phyloP scores from a whole-genome alignment of 306 rosid genomes.

The Fagus sylvatica region DNA sequence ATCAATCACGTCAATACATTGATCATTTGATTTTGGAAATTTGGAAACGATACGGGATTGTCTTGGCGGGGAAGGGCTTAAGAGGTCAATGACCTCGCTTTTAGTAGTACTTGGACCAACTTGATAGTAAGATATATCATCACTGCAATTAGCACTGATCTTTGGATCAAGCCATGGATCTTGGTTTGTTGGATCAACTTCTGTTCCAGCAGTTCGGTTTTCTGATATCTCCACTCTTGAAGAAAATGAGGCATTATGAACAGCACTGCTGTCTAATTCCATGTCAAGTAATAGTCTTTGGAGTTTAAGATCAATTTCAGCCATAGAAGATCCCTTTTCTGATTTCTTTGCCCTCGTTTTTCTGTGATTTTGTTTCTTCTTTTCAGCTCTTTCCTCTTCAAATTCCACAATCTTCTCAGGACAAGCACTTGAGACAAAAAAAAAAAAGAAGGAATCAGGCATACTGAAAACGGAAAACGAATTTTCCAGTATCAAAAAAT shows the following conservation, averaged over 20 bases:
- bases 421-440: conserved; percentile 62
- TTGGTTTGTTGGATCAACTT: conserved; percentile 25
- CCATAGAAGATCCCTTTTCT: conserved; percentile 37
- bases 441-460: conserved; percentile 2
- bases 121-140: conserved; percentile 17
- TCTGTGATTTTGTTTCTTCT: conserved; percentile 48
- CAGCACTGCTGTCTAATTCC: conserved; percentile 36
- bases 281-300: conserved; percentile 54
- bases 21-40: conserved; percentile 28
- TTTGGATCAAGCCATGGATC: conserved; percentile 23
- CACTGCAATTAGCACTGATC: conserved; percentile 11
- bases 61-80: conserved; percentile 68
- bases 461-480: background rate
- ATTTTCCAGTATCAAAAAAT: background rate
- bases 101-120: conserved; percentile 25
- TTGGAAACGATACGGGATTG: conserved; percentile 11
- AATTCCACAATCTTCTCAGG: conserved; percentile 73
- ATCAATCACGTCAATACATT: conserved; percentile 52
- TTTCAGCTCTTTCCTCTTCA: conserved; percentile 46
- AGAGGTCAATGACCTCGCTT: conserved; percentile 60
- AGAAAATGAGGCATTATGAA: conserved; percentile 22
- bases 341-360: conserved; percentile 57
- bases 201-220: conserved; percentile 25
- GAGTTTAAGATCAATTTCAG: conserved; percentile 60
- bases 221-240: conserved; percentile 17